Evolutionary conservation across 108 stramenopile genomes (phyloP), one percentile per base, ranked within the genome.

Genomic region (Stephanodiscus minutulus): DNA sequence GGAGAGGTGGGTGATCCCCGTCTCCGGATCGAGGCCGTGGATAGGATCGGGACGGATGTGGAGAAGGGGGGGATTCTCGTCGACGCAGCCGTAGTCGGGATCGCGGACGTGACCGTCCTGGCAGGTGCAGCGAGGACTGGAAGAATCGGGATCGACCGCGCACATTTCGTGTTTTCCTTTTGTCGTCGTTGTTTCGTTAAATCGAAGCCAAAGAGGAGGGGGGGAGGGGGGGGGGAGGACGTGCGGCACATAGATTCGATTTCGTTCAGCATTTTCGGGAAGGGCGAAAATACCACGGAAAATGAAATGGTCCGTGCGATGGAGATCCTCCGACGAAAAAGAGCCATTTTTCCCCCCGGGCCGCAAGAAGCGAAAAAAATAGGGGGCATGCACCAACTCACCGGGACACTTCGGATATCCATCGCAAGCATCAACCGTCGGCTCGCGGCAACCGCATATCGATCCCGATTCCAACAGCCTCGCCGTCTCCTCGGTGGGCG

Each of bases 391-490:
- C n/a, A n/a, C n/a, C n/a, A n/a, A 71, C 84, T 63, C 60, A 88
- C 91, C 91, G 68, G 76, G 60, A 77, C 91, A 91, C 27, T 88
- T 83, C 20, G 89, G 88, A 77, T 86, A 94, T 49, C 94, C 94
- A 41, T 85, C 76, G 74, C 94, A 95, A 25, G 85, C 84, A 77
- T 95, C 91, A 5, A 95, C 81, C 35, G 70, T 72, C 12, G 94
- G 94, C 72, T 76, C 85, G 13, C 80, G 82, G 76, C 94, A 95
- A 21, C 84, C 91, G 64, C 94, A 95, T 64, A 91, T 87, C 72
- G 64, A 82, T 50, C 85, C 85, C 27, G 85, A 80, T 62, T 83
- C 81, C 59, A 90, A 55, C n/a, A 46, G n/a, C 33, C 52, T 66
- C 43, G 43, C 52, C 18, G 88, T 90, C 57, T 82, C 77, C 58